Evolutionary conservation across 2,329 filamentous ascomycete genomes (phyloP), one percentile per base, ranked within the genome.

Genomic region (Penicillium sp.): DNA sequence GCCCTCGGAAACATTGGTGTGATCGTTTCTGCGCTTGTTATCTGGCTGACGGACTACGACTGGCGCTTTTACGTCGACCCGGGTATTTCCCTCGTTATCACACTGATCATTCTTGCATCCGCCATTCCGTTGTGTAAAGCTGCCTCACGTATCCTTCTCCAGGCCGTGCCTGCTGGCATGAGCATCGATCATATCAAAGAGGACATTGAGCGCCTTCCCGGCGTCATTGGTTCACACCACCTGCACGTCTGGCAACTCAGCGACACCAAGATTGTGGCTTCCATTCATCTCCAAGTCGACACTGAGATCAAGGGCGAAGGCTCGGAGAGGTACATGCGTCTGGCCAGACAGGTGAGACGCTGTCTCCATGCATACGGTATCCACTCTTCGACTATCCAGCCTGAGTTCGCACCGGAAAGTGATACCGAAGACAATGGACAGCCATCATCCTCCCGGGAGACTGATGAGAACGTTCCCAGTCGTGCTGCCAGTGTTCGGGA

Each of bases 221-320:
- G 92, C 40, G 89, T 99, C 45, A 80, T 94, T 58, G 91, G 89
- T 71, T 96, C 91, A 69, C 94, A 99, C 75, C 93, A 99, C 72
- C 82, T 99, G 22, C 94, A 99, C 72, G 91, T 99, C 59, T 99
- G 94, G 94, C 93, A 97, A 74, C 83, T 99, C 33, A 96, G 89
- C 16, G 93, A 97, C 70, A 94, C 91, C 50, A 96, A 97, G 78
- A 81, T 96, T 33, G 88, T 99, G 36, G 93, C 94, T 12, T 94
- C 89, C 11, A 84, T 99, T 75, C 94, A 99, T 70, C 88, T 99
- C 42, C 91, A 96, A 72, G 88, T 99, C 22, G 86, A 87, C 44
- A 96, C 96, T 72, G 89, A 92, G 64, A 91, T 96, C 73, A 88
- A 91, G 69, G 89, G 89, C 46, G 85, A 91, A 64, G 88, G 88